Conservation (phyloP, 2,329 filamentous ascomycete species). For the Catunica adiposa region DNA sequence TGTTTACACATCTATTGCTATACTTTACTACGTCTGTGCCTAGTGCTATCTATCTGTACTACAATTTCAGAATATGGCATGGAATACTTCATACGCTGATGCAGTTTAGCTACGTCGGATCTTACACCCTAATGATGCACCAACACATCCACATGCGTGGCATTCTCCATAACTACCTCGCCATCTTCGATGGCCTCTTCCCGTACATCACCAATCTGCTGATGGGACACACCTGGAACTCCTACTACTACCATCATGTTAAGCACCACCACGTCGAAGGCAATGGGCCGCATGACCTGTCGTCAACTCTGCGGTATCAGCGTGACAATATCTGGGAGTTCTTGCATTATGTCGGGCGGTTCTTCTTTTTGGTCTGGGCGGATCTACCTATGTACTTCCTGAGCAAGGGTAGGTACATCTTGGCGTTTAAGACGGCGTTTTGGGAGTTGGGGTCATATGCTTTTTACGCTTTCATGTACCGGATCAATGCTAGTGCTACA, state of each 20-base stretch:
- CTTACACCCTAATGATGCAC: constrained; percentile 69
- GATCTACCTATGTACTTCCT: constrained; percentile 62
- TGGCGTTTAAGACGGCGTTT: constrained; percentile 38
- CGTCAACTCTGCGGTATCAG: constrained; percentile 60
- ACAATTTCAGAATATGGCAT: constrained; percentile 50
- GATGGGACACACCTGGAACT: constrained; percentile 74
- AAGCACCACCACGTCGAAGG: constrained; percentile 57
- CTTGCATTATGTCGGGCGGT: constrained; percentile 54
- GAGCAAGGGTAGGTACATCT: constrained; percentile 37
- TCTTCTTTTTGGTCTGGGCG: constrained; percentile 57
- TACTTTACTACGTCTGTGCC: constrained; percentile 56
- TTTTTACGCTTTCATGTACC: constrained; percentile 34
- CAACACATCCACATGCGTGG: constrained; percentile 70
- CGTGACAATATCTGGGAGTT: constrained; percentile 52
- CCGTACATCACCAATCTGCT: constrained; percentile 60
- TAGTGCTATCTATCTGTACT: constrained; percentile 48
- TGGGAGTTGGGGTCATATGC: constrained; percentile 46
- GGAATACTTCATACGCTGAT: constrained; percentile 48
- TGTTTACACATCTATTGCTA: constrained; percentile 58
- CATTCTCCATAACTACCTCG: constrained; percentile 39
- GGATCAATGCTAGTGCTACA: constrained; percentile 37
- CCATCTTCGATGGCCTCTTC: constrained; percentile 45
- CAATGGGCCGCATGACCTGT: constrained; percentile 27
- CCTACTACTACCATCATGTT: constrained; percentile 72
- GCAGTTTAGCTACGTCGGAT: constrained; percentile 51